Percentiles rank a stretch among this genome's conserved stretches.
Conservation (phyloP, 805 yeast species). For the Metschnikowia matae region DNA sequence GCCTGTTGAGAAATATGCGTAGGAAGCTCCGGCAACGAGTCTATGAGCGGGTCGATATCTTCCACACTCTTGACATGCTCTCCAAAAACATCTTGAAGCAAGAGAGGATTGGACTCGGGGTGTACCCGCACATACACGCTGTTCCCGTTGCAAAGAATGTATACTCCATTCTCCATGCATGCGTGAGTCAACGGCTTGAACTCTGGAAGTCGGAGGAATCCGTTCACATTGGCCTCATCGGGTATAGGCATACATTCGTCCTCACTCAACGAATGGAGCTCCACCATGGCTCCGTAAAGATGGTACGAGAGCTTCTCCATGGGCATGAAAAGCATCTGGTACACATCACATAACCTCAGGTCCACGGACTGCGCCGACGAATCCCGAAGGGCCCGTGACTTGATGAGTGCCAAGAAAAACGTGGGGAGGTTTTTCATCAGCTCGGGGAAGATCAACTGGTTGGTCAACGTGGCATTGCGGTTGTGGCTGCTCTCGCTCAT, state of each 20-base stretch:
- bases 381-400: conserved; percentile 58
- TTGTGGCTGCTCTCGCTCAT: conserved; percentile 42
- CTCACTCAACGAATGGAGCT: conserved; percentile 60
- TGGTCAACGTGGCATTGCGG: conserved; percentile 32
- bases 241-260: conserved; percentile 42
- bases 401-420: conserved; percentile 64
- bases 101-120: conserved; percentile 58
- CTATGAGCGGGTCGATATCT: conserved; percentile 45
- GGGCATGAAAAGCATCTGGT: conserved; percentile 49
- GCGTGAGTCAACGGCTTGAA: conserved; percentile 41
- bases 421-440: conserved; percentile 69
- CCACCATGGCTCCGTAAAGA: conserved; percentile 77
- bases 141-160: conserved; percentile 68
- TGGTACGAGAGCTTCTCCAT: conserved; percentile 55
- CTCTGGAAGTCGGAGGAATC: conserved; percentile 48
- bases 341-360: conserved; percentile 53
- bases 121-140: conserved; percentile 62
- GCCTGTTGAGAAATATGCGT: conserved; percentile 69
- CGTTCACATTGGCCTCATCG: conserved; percentile 38
- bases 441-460: conserved; percentile 77
- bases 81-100: conserved; percentile 76
- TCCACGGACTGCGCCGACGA: conserved; percentile 54
- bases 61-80: conserved; percentile 40
- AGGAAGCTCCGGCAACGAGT: conserved; percentile 65
- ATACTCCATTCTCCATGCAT: conserved; percentile 67